Percentiles rank a stretch among this genome's conserved stretches.
These are phyloP conservation scores for Pseudocercospora fuligena DNA, from an alignment of 2,329 filamentous ascomycete species.

Conservation along the genomic window DNA sequence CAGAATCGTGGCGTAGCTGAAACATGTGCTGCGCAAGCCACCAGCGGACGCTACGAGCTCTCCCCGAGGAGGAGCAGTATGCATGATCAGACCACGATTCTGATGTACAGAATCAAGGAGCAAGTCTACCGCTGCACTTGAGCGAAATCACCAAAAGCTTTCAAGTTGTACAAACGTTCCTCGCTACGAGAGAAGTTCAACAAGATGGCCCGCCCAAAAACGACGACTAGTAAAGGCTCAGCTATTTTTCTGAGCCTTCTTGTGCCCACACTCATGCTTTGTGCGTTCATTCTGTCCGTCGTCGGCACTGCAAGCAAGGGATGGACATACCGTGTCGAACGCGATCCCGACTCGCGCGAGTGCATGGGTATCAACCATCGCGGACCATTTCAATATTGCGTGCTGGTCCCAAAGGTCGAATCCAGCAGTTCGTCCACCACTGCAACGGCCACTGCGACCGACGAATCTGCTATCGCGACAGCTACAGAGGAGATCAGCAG, in stretches of 20 bases:
- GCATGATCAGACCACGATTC: no score
- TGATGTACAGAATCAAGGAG: no score
- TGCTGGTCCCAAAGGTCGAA: background rate
- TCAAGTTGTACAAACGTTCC: background rate
- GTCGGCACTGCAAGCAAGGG: background rate
- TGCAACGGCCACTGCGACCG: background rate
- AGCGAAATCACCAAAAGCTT: no score
- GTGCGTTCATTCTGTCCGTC: background rate
- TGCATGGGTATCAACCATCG: background rate
- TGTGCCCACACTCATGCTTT: background rate
- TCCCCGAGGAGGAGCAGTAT: no score
- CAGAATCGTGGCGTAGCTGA: constrained; percentile 10
- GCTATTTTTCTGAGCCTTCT: background rate
- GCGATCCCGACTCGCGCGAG: background rate
- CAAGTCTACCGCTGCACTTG: no score
- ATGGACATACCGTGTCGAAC: background rate
- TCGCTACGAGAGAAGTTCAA: background rate
- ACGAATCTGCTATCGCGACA: no score
- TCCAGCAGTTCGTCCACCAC: background rate
- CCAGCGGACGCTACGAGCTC: background rate
- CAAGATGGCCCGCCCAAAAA: background rate
- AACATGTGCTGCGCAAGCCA: constrained; percentile 10
- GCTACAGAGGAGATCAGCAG: no score
- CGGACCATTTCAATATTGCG: background rate
- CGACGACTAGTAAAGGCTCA: background rate